These are phyloP conservation scores for Trypanosoma platydactyli DNA, from an alignment of 208 protist species.

Conservation along the genomic window DNA sequence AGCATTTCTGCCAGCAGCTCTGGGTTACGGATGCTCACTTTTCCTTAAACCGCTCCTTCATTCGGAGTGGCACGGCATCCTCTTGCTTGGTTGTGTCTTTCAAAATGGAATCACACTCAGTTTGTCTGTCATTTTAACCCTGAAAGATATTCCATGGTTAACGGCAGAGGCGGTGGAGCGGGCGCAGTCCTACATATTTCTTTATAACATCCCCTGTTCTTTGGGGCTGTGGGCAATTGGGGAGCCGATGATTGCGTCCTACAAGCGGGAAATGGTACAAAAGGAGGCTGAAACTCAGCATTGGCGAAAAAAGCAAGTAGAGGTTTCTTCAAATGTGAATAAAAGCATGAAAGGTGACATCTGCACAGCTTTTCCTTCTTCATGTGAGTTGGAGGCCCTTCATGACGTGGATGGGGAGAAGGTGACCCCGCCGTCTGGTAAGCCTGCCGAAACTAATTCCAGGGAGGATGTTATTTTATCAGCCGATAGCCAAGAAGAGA, in stretches of 20 bases:
- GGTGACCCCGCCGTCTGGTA: no score
- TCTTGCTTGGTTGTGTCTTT: constrained; percentile 64
- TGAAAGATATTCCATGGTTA: constrained; percentile 72
- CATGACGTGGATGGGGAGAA: no score
- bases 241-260: constrained; percentile 22
- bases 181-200: constrained; percentile 61
- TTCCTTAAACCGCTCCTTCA: constrained; percentile 34
- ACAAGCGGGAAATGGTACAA: neutral
- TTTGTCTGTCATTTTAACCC: constrained; percentile 48
- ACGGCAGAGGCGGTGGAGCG: constrained; percentile 26
- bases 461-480: neutral
- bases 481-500: neutral
- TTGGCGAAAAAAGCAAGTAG: neutral
- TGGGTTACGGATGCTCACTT: constrained; percentile 36
- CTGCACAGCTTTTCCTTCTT: no score
- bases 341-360: neutral
- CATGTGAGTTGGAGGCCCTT: no score
- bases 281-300: neutral
- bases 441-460: neutral
- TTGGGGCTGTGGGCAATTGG: constrained; percentile 52
- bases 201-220: constrained; percentile 71
- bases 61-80: constrained; percentile 47
- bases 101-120: constrained; percentile 73
- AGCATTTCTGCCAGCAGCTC: constrained; percentile 38
- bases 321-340: neutral